Conservation (phyloP, 257 asterid genomes). For the Gentiana dahurica region DNA sequence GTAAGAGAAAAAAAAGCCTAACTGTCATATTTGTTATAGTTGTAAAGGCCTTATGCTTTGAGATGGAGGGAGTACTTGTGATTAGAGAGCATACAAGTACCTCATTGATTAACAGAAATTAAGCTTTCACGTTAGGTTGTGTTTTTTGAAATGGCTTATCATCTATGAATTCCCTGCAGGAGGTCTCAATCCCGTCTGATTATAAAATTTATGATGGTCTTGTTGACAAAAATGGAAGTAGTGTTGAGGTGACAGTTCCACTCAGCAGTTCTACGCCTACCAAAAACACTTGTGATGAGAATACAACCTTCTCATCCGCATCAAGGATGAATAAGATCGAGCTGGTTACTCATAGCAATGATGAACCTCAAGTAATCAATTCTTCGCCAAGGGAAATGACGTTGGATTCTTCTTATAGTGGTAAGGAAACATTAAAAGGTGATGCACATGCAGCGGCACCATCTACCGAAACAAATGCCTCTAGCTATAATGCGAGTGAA, state of each 20-base stretch:
- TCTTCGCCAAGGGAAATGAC: conserved; percentile 3
- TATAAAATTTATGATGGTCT: conserved; percentile 16
- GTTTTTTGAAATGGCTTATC: background rate
- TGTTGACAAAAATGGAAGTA: conserved; percentile 12
- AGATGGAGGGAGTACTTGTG: too few relatives aligned
- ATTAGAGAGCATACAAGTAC: too few relatives aligned
- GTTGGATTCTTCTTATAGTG: conserved; percentile 10
- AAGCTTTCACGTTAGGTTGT: too few relatives aligned
- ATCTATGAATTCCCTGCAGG: conserved; percentile 29
- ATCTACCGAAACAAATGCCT: conserved; percentile 13
- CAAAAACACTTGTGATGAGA: conserved; percentile 16
- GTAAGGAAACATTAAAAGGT: conserved; percentile 24
- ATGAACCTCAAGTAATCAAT: conserved; percentile 17
- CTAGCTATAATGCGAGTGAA: conserved; percentile 14
- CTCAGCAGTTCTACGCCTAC: conserved; percentile 13
- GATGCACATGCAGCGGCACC: conserved; percentile 10
- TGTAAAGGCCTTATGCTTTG: too few relatives aligned
- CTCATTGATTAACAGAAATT: too few relatives aligned
- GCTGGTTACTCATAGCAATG: conserved; percentile 13
- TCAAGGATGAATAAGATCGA: conserved; percentile 21
- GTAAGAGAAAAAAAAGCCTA: too few relatives aligned
- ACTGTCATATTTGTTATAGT: too few relatives aligned
- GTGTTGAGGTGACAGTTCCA: conserved; percentile 18
- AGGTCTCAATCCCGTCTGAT: conserved; percentile 18
- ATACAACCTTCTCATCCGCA: conserved; percentile 13